Evolutionary conservation across 805 yeast genomes (phyloP).

Genomic region (Metschnikowia sp.): DNA sequence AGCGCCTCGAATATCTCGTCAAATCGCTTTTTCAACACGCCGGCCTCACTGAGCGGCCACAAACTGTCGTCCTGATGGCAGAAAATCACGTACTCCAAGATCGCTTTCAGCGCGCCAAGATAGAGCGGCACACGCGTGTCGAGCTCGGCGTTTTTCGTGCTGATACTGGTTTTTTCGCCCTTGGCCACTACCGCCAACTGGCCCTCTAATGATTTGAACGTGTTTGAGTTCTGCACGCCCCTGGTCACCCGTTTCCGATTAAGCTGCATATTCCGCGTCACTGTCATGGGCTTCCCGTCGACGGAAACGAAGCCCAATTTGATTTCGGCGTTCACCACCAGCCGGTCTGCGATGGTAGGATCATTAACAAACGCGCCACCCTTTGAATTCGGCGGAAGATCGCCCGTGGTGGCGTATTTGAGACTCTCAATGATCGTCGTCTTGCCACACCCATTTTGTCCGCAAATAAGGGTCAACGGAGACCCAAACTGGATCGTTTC

Average conservation of each 20-base stretch:
- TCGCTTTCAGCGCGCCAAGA: slow-evolving; percentile 84
- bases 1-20: slow-evolving; percentile 97
- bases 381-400: slow-evolving; percentile 89
- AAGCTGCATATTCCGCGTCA: slow-evolving; percentile 81
- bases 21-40: slow-evolving; percentile 82
- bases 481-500: slow-evolving; percentile 87
- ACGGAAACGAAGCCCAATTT: slow-evolving; percentile 79
- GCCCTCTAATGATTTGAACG: slow-evolving; percentile 90
- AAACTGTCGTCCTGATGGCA: slow-evolving; percentile 96
- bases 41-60: slow-evolving; percentile 96
- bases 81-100: slow-evolving; percentile 87
- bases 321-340: slow-evolving; percentile 83
- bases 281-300: slow-evolving; percentile 73
- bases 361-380: slow-evolving; percentile 97
- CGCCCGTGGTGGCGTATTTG: slow-evolving; percentile 92
- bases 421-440: slow-evolving; percentile 94
- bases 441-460: slow-evolving; percentile 95
- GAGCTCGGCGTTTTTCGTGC: slow-evolving; percentile 79
- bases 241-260: slow-evolving; percentile 47
- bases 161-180: slow-evolving; percentile 70
- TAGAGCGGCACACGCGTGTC: slow-evolving; percentile 77
- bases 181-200: slow-evolving; percentile 65
- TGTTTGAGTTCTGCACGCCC: slow-evolving; percentile 37
- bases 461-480: slow-evolving; percentile 91
- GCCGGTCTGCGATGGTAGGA: slow-evolving; percentile 74